A percentile compares a stretch with the other conserved stretches of the same genome.
Conservation (phyloP, 2,329 filamentous ascomycete genomes). For the Botrytis byssoidea region DNA sequence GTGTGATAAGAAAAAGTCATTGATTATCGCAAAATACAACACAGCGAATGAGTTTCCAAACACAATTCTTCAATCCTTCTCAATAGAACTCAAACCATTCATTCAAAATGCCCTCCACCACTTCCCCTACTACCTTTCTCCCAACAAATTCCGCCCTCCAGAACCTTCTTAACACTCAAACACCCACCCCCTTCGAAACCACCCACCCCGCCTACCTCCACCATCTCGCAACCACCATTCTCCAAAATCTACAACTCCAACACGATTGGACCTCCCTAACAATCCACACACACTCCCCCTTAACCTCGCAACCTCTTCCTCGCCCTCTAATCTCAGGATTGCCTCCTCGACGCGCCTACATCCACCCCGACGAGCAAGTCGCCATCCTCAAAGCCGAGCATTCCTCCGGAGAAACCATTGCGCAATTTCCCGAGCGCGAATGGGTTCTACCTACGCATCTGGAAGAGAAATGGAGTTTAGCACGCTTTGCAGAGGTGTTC, state of each 20-base stretch:
- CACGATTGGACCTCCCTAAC: slow-evolving; percentile 69
- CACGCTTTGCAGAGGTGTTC: slow-evolving; percentile 66
- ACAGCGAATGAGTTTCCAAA: not conserved
- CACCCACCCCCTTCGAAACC: slow-evolving; percentile 27
- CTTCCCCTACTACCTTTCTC: slow-evolving; percentile 15
- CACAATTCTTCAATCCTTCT: not conserved
- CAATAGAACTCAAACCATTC: not conserved
- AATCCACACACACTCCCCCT: slow-evolving; percentile 49
- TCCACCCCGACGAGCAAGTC: slow-evolving; percentile 81
- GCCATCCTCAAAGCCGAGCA: slow-evolving; percentile 63
- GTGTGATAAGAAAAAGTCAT: not conserved
- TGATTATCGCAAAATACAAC: not conserved
- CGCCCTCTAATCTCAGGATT: slow-evolving; percentile 70
- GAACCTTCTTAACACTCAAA: slow-evolving; percentile 32
- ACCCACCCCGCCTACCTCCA: slow-evolving; percentile 40
- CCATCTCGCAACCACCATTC: slow-evolving; percentile 58
- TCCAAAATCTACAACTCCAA: slow-evolving; percentile 71
- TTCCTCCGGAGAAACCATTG: slow-evolving; percentile 46
- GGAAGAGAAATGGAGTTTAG: slow-evolving; percentile 69
- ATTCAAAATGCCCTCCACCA: slow-evolving; percentile 28
- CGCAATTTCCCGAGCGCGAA: slow-evolving; percentile 59
- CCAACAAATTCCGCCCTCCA: slow-evolving; percentile 31
- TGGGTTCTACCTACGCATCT: slow-evolving; percentile 76
- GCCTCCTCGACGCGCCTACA: slow-evolving; percentile 70
- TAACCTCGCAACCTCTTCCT: slow-evolving; percentile 45